These are phyloP conservation scores for Chenopodium berlandieri DNA, from an alignment of 148 eudicot genomes.

Conservation along the genomic window DNA sequence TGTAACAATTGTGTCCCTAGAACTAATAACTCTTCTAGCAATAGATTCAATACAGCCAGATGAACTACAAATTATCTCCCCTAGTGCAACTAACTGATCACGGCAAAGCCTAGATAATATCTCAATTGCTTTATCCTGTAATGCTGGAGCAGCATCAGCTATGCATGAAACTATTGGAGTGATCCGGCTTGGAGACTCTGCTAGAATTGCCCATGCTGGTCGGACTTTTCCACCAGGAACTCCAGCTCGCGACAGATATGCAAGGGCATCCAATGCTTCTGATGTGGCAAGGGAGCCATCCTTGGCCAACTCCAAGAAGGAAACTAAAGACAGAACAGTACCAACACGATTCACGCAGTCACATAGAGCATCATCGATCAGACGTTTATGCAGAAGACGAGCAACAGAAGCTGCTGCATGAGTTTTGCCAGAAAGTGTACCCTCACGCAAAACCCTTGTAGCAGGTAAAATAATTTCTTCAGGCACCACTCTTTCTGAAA, in stretches of 20 bases:
- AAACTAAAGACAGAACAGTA: slow-evolving; percentile 80
- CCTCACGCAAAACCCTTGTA: slow-evolving; percentile 81
- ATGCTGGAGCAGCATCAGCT: slow-evolving; percentile 50
- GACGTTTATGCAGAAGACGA: slow-evolving; percentile 62
- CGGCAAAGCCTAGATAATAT: slow-evolving; percentile 72
- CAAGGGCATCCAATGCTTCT: slow-evolving; percentile 92
- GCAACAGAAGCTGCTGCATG: slow-evolving; percentile 96
- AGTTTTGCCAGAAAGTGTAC: slow-evolving; percentile 66
- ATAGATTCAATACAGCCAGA: slow-evolving; percentile 70
- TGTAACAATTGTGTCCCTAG: slow-evolving; percentile 56
- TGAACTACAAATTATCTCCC: slow-evolving; percentile 58
- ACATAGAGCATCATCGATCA: slow-evolving; percentile 55
- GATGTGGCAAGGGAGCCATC: slow-evolving; percentile 59
- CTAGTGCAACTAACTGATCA: slow-evolving; percentile 62
- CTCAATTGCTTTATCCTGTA: slow-evolving; percentile 93
- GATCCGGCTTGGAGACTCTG: slow-evolving; percentile 68
- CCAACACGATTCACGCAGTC: slow-evolving; percentile 78
- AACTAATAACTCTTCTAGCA: slow-evolving; percentile 70
- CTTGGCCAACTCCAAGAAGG: slow-evolving; percentile 60
- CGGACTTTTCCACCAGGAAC: slow-evolving; percentile 49
- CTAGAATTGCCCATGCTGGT: slow-evolving; percentile 80
- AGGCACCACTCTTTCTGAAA: slow-evolving; percentile 60
- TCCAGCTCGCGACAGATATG: slow-evolving; percentile 60
- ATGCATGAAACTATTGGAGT: slow-evolving; percentile 76
- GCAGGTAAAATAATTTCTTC: slow-evolving; percentile 88